Evolutionary conservation across 129 eudicot species (phyloP).

Genomic region (Artemisia argyi): DNA sequence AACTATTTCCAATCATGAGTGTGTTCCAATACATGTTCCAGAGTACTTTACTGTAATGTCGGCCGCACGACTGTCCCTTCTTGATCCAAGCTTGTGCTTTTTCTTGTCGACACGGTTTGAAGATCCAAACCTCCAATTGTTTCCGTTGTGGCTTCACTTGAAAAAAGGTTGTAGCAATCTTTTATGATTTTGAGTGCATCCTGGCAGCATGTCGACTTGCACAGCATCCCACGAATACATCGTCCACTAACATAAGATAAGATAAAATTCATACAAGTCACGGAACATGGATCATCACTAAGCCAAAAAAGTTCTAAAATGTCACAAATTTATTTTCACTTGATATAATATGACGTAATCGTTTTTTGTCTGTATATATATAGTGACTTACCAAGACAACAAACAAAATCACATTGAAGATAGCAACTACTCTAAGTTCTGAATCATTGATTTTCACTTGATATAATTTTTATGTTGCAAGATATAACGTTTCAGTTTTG

Average conservation of each 20-base stretch:
- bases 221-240: constrained; percentile 90
- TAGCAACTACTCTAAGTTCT: constrained; percentile 57
- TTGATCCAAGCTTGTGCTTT: constrained; percentile 3
- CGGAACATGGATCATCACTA: neutral
- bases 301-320: constrained; percentile 2
- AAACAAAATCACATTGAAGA: constrained; percentile 74
- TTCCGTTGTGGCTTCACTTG: neutral
- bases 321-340: neutral
- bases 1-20: neutral
- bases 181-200: constrained; percentile 58
- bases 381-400: constrained; percentile 66
- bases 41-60: constrained; percentile 1
- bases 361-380: neutral
- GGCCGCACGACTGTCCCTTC: neutral
- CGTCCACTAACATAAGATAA: constrained; percentile 47
- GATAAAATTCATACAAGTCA: neutral
- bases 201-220: constrained; percentile 81
- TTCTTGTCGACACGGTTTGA: constrained; percentile 12
- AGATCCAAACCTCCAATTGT: constrained; percentile 4
- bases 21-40: constrained; percentile 1
- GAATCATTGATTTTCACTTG: too few relatives aligned
- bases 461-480: too few relatives aligned
- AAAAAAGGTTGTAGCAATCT: constrained; percentile 7
- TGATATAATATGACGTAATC: constrained; percentile 6
- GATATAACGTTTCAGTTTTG: too few relatives aligned